A percentile compares a stretch with the other conserved stretches of the same genome.
Evolutionary conservation across 352 stramenopile genomes (phyloP).

Genomic region (Plasmopara halstedii): DNA sequence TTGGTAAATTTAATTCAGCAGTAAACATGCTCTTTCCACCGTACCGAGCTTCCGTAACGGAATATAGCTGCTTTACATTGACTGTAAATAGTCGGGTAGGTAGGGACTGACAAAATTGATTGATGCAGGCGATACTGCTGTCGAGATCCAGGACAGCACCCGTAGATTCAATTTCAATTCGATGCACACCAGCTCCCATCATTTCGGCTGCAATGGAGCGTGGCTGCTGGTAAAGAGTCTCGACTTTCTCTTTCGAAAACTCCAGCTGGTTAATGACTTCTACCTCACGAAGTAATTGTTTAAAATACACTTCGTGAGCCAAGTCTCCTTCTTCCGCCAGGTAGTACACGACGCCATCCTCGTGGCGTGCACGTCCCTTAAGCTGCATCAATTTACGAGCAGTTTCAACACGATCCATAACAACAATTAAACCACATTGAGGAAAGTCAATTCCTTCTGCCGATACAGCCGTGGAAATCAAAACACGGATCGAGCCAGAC

Average conservation of each 20-base stretch:
- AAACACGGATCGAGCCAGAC: slow-evolving; percentile 36
- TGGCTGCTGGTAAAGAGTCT: slow-evolving; percentile 50
- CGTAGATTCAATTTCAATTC: slow-evolving; percentile 39
- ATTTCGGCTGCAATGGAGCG: slow-evolving; percentile 40
- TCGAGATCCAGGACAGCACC: slow-evolving; percentile 68
- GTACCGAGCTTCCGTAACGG: slow-evolving; percentile 22
- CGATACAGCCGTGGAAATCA: slow-evolving; percentile 74
- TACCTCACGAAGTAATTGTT: slow-evolving; percentile 33
- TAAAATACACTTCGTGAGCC: slow-evolving; percentile 38
- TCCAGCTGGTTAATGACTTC: slow-evolving; percentile 54
- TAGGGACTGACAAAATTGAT: slow-evolving; percentile 75
- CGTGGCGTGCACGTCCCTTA: slow-evolving; percentile 59
- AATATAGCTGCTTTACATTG: slow-evolving; percentile 50
- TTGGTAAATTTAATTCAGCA: slow-evolving; percentile 40
- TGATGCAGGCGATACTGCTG: slow-evolving; percentile 60
- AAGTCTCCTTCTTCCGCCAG: slow-evolving; percentile 46
- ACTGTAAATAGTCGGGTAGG: slow-evolving; percentile 44
- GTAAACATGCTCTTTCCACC: slow-evolving; percentile 41
- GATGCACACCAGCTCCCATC: slow-evolving; percentile 24
- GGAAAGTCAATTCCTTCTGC: slow-evolving; percentile 78
- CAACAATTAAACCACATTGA: slow-evolving; percentile 56
- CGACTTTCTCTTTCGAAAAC: slow-evolving; percentile 56
- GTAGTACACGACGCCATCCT: slow-evolving; percentile 74
- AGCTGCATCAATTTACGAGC: slow-evolving; percentile 67
- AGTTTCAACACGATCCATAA: slow-evolving; percentile 46